Conservation (phyloP, 1,139 yeast species). For the Suhomyces terraborum region DNA sequence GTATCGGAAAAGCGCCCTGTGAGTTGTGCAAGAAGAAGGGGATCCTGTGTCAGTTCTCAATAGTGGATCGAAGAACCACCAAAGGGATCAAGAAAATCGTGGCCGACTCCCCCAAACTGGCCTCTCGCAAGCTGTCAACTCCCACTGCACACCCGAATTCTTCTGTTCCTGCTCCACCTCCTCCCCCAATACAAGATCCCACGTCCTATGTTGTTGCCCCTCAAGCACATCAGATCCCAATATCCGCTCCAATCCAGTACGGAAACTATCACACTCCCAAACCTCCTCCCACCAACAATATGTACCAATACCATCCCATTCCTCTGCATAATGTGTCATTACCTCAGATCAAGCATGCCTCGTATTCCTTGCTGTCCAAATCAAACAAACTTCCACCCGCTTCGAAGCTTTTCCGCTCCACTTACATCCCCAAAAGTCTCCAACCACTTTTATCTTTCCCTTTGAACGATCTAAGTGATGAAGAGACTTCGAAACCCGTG, state of each 20-base stretch:
- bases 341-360: slow-evolving; percentile 9
- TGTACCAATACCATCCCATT: slow-evolving; percentile 5
- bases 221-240: neutral
- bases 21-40: slow-evolving; percentile 29
- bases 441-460: slow-evolving; percentile 31
- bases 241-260: neutral
- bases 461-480: slow-evolving; percentile 15
- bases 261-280: slow-evolving; percentile 3
- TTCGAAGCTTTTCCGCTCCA: slow-evolving; percentile 12
- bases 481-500: slow-evolving; percentile 8
- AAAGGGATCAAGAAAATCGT: slow-evolving; percentile 16
- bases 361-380: neutral
- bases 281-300: slow-evolving; percentile 1
- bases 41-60: slow-evolving; percentile 28
- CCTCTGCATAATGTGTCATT: slow-evolving; percentile 6
- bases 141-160: neutral
- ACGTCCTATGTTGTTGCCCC: neutral
- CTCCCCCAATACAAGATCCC: neutral
- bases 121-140: slow-evolving; percentile 4
- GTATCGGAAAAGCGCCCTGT: slow-evolving; percentile 34
- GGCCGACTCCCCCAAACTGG: slow-evolving; percentile 3
- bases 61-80: slow-evolving; percentile 31
- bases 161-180: neutral
- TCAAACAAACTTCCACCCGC: slow-evolving; percentile 15
- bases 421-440: slow-evolving; percentile 29